Percentiles rank a stretch among this genome's conserved stretches.
Evolutionary conservation across 2,329 filamentous ascomycete genomes (phyloP).

Genomic region (Apiospora arundinis): DNA sequence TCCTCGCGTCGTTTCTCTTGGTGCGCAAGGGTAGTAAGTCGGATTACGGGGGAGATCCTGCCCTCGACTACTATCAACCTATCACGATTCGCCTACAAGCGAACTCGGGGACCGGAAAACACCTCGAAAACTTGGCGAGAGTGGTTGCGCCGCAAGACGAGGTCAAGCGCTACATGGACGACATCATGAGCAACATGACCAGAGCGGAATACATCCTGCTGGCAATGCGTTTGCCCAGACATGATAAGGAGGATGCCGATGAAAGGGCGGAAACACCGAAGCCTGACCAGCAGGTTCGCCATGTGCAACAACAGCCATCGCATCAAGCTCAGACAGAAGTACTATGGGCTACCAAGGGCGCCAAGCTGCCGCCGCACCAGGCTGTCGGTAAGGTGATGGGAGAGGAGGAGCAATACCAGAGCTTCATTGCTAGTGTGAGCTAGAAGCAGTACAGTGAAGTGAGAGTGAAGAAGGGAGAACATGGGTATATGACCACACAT

Average conservation of each 20-base stretch:
- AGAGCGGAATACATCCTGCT: slow-evolving; percentile 71
- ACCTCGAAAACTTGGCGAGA: slow-evolving; percentile 65
- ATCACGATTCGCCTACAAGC: slow-evolving; percentile 68
- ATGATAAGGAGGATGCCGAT: slow-evolving; percentile 43
- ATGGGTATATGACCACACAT: not conserved
- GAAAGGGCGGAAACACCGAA: slow-evolving; percentile 33
- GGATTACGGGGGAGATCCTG: slow-evolving; percentile 67
- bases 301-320: slow-evolving; percentile 26
- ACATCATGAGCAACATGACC: slow-evolving; percentile 73
- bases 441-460: slow-evolving; percentile 32
- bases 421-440: slow-evolving; percentile 49
- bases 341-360: slow-evolving; percentile 43
- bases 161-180: slow-evolving; percentile 71
- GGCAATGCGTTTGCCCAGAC: slow-evolving; percentile 68
- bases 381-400: slow-evolving; percentile 39
- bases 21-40: slow-evolving; percentile 74
- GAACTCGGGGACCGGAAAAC: slow-evolving; percentile 57
- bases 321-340: slow-evolving; percentile 33
- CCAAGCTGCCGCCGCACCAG: slow-evolving; percentile 28
- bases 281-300: slow-evolving; percentile 30
- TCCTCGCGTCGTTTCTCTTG: slow-evolving; percentile 79
- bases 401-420: slow-evolving; percentile 54
- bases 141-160: slow-evolving; percentile 69
- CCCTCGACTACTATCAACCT: slow-evolving; percentile 77
- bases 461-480: not conserved